phyloP scores from a whole-genome alignment of 1,284 basidiomycete genomes.

The Trametes pubescens region DNA sequence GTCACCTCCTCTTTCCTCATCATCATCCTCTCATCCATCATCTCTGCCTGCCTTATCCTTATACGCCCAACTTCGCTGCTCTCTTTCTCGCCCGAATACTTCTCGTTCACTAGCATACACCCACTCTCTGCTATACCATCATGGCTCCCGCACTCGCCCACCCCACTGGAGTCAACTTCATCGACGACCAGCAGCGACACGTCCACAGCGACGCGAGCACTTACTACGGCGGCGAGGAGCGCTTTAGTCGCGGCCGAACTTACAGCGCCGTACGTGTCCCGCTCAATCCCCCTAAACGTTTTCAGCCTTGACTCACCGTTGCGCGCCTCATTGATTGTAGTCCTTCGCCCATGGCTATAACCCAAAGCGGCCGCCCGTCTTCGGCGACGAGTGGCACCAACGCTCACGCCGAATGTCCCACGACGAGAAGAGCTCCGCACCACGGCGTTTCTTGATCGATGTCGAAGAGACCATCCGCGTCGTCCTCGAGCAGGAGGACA shows the following conservation, averaged over 20 bases:
- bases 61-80: constrained; percentile 19
- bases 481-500: constrained; percentile 97
- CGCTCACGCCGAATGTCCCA: constrained; percentile 85
- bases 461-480: constrained; percentile 99
- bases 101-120: constrained; percentile 18
- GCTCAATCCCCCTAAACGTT: constrained; percentile 7
- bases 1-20: constrained; percentile 21
- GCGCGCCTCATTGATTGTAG: constrained; percentile 27
- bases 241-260: constrained; percentile 81
- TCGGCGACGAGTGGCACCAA: constrained; percentile 78
- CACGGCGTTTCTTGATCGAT: constrained; percentile 93
- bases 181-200: constrained; percentile 67
- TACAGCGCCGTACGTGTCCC: constrained; percentile 75
- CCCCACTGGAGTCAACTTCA: constrained; percentile 69
- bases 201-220: constrained; percentile 77
- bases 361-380: constrained; percentile 69
- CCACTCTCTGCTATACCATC: constrained; percentile 19
- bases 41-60: constrained; percentile 8
- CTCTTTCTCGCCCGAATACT: constrained; percentile 6
- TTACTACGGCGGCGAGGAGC: constrained; percentile 83
- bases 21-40: constrained; percentile 22
- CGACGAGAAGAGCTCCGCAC: constrained; percentile 77
- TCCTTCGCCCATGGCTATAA: constrained; percentile 56
- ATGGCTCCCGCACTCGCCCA: constrained; percentile 55
- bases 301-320: constrained; percentile 21